phyloP scores from a whole-genome alignment of 2,329 filamentous ascomycete genomes.

The Apiospora marii region DNA sequence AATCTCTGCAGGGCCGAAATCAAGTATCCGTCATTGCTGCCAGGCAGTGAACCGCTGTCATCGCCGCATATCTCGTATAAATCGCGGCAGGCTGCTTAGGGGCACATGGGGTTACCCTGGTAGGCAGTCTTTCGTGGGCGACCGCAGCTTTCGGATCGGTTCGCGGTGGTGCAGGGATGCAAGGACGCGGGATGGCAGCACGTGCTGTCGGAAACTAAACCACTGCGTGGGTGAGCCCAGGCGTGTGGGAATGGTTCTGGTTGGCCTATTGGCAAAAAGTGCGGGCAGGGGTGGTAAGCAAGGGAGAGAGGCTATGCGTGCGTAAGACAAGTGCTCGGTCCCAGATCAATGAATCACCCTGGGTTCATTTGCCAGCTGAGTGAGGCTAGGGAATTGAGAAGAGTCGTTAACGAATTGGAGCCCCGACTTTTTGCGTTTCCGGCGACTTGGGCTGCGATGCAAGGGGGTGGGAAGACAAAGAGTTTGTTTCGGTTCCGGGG shows the following conservation, averaged over 20 bases:
- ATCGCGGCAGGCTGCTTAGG: not conserved
- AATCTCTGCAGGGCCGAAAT: too few relatives aligned
- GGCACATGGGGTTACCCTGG: not conserved
- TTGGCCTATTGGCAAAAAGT: not conserved
- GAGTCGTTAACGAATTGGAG: not conserved
- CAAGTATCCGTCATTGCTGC: too few relatives aligned
- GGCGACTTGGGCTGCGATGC: too few relatives aligned
- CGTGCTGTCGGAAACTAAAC: not conserved
- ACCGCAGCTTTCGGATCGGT: not conserved
- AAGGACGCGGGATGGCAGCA: not conserved
- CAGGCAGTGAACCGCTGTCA: not conserved
- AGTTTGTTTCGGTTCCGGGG: not conserved
- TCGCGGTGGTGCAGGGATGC: not conserved
- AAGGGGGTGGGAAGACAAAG: not conserved
- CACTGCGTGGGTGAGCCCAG: not conserved
- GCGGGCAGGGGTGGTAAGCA: not conserved
- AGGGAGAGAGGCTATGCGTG: not conserved
- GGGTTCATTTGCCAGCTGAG: not conserved
- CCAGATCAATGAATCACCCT: too few relatives aligned
- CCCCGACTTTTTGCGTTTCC: not conserved
- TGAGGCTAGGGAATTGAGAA: not conserved
- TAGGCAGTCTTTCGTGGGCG: not conserved
- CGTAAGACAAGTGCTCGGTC: not conserved
- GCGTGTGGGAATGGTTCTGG: not conserved
- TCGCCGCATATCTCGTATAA: slow-evolving; percentile 7